These are phyloP conservation scores for Xylariomycetidae sp. DNA, from an alignment of 2,329 filamentous ascomycete genomes.

Conservation along the genomic window DNA sequence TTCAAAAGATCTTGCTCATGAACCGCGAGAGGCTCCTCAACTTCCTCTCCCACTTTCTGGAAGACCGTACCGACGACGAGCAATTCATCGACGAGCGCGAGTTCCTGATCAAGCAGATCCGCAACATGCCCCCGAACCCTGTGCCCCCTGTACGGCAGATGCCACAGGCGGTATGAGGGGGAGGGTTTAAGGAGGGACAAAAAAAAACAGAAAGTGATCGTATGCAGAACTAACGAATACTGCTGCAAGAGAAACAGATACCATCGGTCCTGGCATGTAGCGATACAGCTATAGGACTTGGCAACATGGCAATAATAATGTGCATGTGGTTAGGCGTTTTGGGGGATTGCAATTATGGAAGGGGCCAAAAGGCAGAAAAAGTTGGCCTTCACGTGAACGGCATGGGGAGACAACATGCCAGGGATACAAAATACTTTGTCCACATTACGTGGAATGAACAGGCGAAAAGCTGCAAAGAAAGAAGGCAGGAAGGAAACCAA, in stretches of 20 bases:
- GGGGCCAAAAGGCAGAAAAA: no score
- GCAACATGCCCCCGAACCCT: conserved; percentile 56
- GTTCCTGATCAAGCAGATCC: conserved; percentile 92
- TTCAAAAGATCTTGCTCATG: conserved; percentile 93
- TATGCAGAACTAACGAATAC: background rate
- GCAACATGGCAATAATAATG: conserved; percentile 20
- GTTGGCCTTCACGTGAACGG: no score
- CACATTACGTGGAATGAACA: no score
- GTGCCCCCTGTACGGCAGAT: conserved; percentile 43
- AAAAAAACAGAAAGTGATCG: conserved; percentile 4
- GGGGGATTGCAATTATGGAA: conserved; percentile 13
- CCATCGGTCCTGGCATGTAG: conserved; percentile 1
- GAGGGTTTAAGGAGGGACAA: conserved; percentile 1
- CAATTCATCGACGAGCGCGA: conserved; percentile 98
- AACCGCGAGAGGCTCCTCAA: conserved; percentile 86
- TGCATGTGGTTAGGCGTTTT: conserved; percentile 29
- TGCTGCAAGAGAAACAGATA: background rate
- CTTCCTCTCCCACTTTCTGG: conserved; percentile 86
- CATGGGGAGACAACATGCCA: no score
- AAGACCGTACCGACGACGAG: conserved; percentile 93
- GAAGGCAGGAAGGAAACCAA: no score
- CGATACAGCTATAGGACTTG: conserved; percentile 12
- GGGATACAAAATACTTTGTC: no score
- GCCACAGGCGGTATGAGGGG: conserved; percentile 17
- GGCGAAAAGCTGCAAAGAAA: no score